phyloP scores from a whole-genome alignment of 2,329 filamentous ascomycete species.

The Blumeria graminis region DNA sequence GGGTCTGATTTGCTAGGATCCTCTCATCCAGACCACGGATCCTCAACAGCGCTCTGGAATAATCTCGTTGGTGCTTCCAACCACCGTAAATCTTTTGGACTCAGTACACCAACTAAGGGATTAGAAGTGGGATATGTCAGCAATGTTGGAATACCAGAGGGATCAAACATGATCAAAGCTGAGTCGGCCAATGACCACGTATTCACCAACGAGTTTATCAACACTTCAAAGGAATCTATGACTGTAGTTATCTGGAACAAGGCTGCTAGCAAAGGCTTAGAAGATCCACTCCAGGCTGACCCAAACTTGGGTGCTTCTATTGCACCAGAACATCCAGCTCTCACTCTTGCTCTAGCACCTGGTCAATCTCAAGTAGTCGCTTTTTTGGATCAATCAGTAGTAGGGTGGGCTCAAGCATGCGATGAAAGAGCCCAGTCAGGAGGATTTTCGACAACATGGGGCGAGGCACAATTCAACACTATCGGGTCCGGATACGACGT shows the following conservation, averaged over 20 bases:
- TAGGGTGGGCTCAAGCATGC: conserved; percentile 9
- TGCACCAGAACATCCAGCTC: conserved; percentile 10
- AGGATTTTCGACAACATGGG: conserved; percentile 11
- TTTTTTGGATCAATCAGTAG: conserved; percentile 11
- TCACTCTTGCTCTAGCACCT: conserved; percentile 10
- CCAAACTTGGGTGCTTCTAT: conserved; percentile 2
- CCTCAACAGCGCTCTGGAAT: conserved; percentile 3
- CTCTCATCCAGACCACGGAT: conserved; percentile 1
- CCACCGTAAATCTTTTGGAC: conserved; percentile 1
- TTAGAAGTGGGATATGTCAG: conserved; percentile 7
- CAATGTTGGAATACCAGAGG: conserved; percentile 12
- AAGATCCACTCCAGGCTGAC: neutral
- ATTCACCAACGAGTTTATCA: conserved; percentile 11
- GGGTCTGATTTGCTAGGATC: neutral
- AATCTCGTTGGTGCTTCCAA: conserved; percentile 10
- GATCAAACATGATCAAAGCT: conserved; percentile 13
- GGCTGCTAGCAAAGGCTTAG: conserved; percentile 3
- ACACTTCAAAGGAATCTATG: conserved; percentile 7
- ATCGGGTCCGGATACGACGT: conserved; percentile 13
- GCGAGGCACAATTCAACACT: conserved; percentile 10
- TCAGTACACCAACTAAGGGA: conserved; percentile 1
- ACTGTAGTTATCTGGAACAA: conserved; percentile 14
- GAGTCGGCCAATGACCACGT: conserved; percentile 5
- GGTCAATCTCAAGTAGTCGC: conserved; percentile 10
- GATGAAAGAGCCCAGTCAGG: conserved; percentile 6